Conservation (phyloP, 495 filamentous ascomycete genomes). For the Penicillium herquei region DNA sequence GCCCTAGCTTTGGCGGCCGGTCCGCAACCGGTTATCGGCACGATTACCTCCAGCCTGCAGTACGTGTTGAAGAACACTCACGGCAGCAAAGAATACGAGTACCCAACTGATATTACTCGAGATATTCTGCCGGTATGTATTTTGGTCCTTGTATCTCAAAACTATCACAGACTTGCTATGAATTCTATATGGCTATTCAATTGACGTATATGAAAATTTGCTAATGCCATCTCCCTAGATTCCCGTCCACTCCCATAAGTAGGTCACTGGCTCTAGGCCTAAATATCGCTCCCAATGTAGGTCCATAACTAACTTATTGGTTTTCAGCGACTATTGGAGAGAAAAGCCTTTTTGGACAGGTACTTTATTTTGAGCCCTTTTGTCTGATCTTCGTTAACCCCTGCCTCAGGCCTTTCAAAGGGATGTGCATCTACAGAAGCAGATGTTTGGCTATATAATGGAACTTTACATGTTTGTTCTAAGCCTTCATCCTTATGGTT, state of each 20-base stretch:
- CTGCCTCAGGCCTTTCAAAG: constrained; percentile 38
- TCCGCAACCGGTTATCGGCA: constrained; percentile 23
- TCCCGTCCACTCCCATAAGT: constrained; percentile 48
- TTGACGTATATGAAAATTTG: not conserved
- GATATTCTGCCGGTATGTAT: constrained; percentile 43
- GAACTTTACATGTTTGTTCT: constrained; percentile 54
- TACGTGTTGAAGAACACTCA: constrained; percentile 45
- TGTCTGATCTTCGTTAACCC: constrained; percentile 1
- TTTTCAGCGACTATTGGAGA: constrained; percentile 44
- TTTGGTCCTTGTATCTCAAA: not conserved
- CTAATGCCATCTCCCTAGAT: constrained; percentile 33
- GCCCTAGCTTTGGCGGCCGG: constrained; percentile 27
- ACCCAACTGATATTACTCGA: constrained; percentile 47
- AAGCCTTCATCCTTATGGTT: not conserved
- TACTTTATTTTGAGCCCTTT: constrained; percentile 10
- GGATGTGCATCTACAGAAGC: constrained; percentile 77
- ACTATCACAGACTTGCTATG: not conserved
- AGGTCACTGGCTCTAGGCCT: constrained; percentile 1
- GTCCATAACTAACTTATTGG: not conserved
- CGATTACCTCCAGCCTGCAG: constrained; percentile 35
- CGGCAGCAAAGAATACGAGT: constrained; percentile 37
- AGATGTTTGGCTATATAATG: constrained; percentile 80
- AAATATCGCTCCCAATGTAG: not conserved
- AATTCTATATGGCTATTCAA: not conserved
- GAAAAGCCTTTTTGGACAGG: constrained; percentile 51